Conservation (phyloP, 2,329 filamentous ascomycete species). For the Fusarium sp. region DNA sequence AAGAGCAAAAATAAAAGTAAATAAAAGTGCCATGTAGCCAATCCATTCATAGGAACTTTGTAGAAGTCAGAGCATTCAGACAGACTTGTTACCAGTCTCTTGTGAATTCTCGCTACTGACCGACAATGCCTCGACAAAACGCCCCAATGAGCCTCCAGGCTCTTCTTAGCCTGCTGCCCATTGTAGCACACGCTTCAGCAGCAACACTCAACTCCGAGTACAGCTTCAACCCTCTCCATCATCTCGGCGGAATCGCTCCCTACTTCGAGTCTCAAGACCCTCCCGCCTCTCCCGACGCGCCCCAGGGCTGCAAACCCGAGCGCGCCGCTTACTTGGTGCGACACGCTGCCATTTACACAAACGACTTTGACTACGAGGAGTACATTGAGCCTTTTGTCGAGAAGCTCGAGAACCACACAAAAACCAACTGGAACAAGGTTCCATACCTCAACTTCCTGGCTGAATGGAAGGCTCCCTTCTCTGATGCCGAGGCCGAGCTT, state of each 20-base stretch:
- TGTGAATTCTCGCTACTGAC: not conserved
- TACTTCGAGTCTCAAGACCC: constrained; percentile 71
- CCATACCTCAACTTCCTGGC: constrained; percentile 70
- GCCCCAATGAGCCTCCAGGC: constrained; percentile 1
- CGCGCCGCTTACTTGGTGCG: constrained; percentile 70
- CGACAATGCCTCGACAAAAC: constrained; percentile 29
- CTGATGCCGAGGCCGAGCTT: constrained; percentile 70
- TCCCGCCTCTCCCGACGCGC: constrained; percentile 53
- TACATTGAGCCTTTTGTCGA: constrained; percentile 70
- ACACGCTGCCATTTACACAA: constrained; percentile 73
- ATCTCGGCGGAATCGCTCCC: constrained; percentile 69
- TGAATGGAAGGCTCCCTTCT: constrained; percentile 70
- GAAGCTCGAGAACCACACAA: constrained; percentile 71
- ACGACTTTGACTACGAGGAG: constrained; percentile 70
- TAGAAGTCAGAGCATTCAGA: not conserved
- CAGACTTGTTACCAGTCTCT: not conserved
- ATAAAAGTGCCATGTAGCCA: constrained; percentile 6
- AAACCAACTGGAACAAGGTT: constrained; percentile 69
- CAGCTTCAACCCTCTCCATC: constrained; percentile 67
- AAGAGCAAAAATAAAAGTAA: not conserved
- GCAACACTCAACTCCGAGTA: constrained; percentile 61
- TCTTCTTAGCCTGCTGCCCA: constrained; percentile 26
- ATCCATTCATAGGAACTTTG: not conserved
- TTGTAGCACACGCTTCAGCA: constrained; percentile 26
- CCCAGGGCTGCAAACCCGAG: constrained; percentile 65